Conservation (phyloP, 2,329 filamentous ascomycete species). For the Fusarium sulawesiense region DNA sequence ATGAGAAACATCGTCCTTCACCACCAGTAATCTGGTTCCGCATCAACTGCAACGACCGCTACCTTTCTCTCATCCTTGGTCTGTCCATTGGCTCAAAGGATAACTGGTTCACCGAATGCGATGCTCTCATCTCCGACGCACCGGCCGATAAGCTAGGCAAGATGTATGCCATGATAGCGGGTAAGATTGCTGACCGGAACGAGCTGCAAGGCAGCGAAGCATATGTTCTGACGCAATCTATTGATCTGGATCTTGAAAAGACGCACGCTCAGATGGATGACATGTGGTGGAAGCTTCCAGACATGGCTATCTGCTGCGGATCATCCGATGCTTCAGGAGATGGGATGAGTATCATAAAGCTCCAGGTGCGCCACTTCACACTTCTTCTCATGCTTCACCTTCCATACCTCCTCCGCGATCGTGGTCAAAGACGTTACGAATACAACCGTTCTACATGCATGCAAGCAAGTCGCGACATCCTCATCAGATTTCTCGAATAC, state of each 20-base stretch:
- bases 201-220: slow-evolving; percentile 50
- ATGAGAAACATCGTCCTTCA: slow-evolving; percentile 46
- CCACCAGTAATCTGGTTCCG: slow-evolving; percentile 59
- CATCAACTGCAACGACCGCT: slow-evolving; percentile 62
- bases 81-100: slow-evolving; percentile 59
- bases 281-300: slow-evolving; percentile 61
- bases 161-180: slow-evolving; percentile 56
- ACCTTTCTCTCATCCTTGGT: slow-evolving; percentile 63
- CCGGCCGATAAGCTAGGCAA: slow-evolving; percentile 59
- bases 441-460: slow-evolving; percentile 58
- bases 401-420: slow-evolving; percentile 63
- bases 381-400: slow-evolving; percentile 65
- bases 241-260: slow-evolving; percentile 61
- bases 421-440: slow-evolving; percentile 59
- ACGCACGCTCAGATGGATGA: slow-evolving; percentile 50
- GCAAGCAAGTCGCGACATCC: slow-evolving; percentile 62
- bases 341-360: slow-evolving; percentile 52
- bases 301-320: slow-evolving; percentile 40
- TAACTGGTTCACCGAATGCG: slow-evolving; percentile 51
- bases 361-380: slow-evolving; percentile 63
- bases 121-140: slow-evolving; percentile 47
- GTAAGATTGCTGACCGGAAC: slow-evolving; percentile 62
- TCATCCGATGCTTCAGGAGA: slow-evolving; percentile 33
- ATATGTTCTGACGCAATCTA: slow-evolving; percentile 56
- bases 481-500: slow-evolving; percentile 62